phyloP scores from a whole-genome alignment of 257 asterid genomes.

The Gardenia jasminoides region DNA sequence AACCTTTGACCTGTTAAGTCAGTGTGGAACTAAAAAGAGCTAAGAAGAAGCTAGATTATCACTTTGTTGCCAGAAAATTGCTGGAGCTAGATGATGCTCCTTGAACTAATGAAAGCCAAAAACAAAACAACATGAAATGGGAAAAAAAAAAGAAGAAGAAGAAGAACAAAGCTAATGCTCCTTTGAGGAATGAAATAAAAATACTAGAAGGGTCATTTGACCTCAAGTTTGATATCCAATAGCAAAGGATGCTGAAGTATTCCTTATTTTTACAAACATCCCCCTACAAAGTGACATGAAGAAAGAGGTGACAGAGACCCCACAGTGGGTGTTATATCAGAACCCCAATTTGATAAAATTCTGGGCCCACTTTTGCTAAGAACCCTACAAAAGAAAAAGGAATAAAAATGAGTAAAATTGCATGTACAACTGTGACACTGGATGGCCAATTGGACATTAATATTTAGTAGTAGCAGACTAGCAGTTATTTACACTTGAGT shows the following conservation, averaged over 20 bases:
- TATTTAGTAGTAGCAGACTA: too few relatives aligned
- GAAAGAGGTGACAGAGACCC: slow-evolving; percentile 44
- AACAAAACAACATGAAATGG: neutral
- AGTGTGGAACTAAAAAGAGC: neutral
- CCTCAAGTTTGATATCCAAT: neutral
- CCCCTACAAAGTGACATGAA: slow-evolving; percentile 45
- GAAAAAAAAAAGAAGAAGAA: neutral
- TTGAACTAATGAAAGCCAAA: neutral
- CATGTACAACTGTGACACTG: slow-evolving; percentile 26
- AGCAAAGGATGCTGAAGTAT: slow-evolving; percentile 23
- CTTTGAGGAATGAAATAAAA: neutral
- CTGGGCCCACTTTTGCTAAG: slow-evolving; percentile 25
- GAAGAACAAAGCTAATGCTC: neutral
- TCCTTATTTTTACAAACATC: slow-evolving; percentile 38
- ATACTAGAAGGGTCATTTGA: slow-evolving; percentile 11
- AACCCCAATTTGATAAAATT: slow-evolving; percentile 13
- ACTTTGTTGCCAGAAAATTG: neutral
- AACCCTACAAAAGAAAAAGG: neutral
- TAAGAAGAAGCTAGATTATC: neutral
- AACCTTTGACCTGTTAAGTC: neutral
- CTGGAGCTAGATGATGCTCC: neutral
- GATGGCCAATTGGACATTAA: slow-evolving; percentile 22
- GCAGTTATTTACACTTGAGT: neutral
- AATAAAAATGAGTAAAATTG: slow-evolving; percentile 3
- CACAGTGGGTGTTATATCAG: slow-evolving; percentile 6